phyloP scores from a whole-genome alignment of 345 rosid species.

The Psidium guajava region DNA sequence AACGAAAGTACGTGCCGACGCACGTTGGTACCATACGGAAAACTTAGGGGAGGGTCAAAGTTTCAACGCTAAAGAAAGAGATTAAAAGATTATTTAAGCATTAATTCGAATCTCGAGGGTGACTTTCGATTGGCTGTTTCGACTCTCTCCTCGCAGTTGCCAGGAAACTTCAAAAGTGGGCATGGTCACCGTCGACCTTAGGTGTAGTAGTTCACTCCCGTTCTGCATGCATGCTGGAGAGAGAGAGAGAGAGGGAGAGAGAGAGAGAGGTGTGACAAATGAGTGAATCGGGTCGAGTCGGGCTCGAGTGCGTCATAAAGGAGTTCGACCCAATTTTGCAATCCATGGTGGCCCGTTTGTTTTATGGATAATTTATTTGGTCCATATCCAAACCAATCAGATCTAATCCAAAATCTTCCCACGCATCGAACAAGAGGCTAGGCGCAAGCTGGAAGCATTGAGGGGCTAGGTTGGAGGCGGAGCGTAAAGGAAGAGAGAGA shows the following conservation, averaged over 20 bases:
- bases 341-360: neutral
- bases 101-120: neutral
- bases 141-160: neutral
- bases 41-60: neutral
- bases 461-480: too few species aligned
- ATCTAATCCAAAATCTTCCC: neutral
- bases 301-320: neutral
- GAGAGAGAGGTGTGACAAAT: neutral
- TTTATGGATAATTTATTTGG: neutral
- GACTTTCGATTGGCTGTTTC: neutral
- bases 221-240: neutral
- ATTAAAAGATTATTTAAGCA: neutral
- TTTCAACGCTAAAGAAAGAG: neutral
- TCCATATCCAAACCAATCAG: neutral
- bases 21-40: neutral
- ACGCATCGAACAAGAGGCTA: too few species aligned
- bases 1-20: neutral
- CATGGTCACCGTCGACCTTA: neutral
- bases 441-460: too few species aligned
- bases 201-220: neutral
- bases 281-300: accelerated
- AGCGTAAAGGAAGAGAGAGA: too few species aligned
- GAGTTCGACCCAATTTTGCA: neutral
- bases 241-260: neutral
- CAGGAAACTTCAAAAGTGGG: neutral